Evolutionary conservation across 768 basidiomycete genomes (phyloP).

Genomic region (Psilocybe subaeruginosa): DNA sequence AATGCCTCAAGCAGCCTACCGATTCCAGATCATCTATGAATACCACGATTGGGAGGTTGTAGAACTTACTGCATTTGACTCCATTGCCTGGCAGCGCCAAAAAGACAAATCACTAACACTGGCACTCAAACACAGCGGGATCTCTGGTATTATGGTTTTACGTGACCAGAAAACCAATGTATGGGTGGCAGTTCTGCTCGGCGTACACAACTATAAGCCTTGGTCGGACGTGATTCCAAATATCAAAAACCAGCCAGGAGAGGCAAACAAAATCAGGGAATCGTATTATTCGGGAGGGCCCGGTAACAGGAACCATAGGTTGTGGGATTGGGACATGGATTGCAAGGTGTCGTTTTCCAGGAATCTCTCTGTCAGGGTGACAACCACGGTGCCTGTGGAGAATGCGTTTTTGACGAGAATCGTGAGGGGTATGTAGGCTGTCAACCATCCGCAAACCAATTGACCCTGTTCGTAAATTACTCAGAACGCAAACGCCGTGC

Average conservation of each 20-base stretch:
- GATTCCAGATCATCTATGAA: constrained; percentile 7
- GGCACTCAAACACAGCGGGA: constrained; percentile 2
- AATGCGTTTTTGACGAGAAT: not conserved
- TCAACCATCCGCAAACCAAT: too few relatives aligned
- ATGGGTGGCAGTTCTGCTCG: constrained; percentile 6
- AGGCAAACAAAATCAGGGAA: constrained; percentile 1
- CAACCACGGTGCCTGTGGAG: not conserved
- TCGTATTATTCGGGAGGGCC: constrained; percentile 2
- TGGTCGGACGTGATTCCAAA: constrained; percentile 9
- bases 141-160: constrained; percentile 8
- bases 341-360: not conserved
- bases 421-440: not conserved
- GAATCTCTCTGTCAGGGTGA: not conserved
- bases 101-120: constrained; percentile 1
- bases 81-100: constrained; percentile 2
- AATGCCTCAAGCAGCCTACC: constrained; percentile 8
- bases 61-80: not conserved
- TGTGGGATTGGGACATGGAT: constrained; percentile 10
- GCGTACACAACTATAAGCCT: constrained; percentile 9
- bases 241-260: constrained; percentile 1
- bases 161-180: not conserved
- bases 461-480: too few relatives aligned
- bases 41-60: not conserved
- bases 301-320: not conserved
- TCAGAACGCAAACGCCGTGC: too few relatives aligned